Conservation (phyloP, 1,284 basidiomycete species). For the Cystodermella granulosa region DNA sequence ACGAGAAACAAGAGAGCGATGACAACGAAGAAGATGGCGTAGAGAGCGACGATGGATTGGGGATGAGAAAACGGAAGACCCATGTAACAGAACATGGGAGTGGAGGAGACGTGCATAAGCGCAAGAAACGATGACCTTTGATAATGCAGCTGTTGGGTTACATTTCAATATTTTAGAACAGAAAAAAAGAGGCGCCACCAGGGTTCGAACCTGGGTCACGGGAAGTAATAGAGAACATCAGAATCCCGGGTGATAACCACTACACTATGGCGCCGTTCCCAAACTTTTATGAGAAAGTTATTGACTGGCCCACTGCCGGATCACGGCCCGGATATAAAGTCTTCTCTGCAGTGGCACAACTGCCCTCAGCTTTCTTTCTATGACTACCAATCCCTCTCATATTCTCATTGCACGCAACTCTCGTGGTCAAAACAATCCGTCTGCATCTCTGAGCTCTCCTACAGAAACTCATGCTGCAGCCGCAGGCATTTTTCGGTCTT, state of each 20-base stretch:
- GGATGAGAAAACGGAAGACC: slow-evolving; percentile 41
- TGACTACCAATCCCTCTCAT: slow-evolving; percentile 73
- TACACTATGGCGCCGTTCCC: slow-evolving; percentile 26
- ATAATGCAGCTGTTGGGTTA: neutral
- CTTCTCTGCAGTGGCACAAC: neutral
- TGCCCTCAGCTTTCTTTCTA: too few relatives aligned
- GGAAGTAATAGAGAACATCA: slow-evolving; percentile 15
- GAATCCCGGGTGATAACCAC: slow-evolving; percentile 24
- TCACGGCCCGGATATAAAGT: neutral
- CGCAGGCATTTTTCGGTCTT: slow-evolving; percentile 71
- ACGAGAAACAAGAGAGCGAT: too few relatives aligned
- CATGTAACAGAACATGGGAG: slow-evolving; percentile 67
- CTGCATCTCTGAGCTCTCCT: slow-evolving; percentile 72
- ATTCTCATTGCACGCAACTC: slow-evolving; percentile 81
- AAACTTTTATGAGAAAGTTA: neutral
- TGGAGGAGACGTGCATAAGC: slow-evolving; percentile 83
- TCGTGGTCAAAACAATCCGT: slow-evolving; percentile 63
- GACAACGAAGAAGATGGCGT: slow-evolving; percentile 32
- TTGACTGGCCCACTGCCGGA: neutral
- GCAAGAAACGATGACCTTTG: slow-evolving; percentile 81
- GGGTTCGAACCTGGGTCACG: slow-evolving; percentile 30
- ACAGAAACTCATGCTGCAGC: slow-evolving; percentile 81
- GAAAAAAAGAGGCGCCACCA: slow-evolving; percentile 19
- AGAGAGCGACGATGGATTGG: slow-evolving; percentile 20
- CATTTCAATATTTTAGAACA: slow-evolving; percentile 1